Base-by-base conservation (phyloP, 768 basidiomycete species). In the Suillus fuscotomentosus region DNA sequence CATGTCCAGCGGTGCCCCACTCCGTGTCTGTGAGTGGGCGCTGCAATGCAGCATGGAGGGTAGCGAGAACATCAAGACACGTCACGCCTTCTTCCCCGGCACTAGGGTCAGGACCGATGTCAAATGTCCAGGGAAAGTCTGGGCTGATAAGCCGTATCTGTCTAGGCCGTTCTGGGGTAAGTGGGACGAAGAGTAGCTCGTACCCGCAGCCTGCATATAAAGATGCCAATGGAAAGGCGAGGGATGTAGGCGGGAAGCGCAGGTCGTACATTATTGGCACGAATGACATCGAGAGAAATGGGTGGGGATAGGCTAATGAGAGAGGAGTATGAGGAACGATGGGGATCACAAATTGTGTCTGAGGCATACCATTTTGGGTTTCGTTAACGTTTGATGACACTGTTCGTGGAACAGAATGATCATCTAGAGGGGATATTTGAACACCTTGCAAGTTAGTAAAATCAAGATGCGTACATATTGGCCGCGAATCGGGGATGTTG, bases 91-190 rank as follows among this genome's bases (percentile, higher is more conserved):
- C 43, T 24, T 39, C 38, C 3, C 3, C 27, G 0, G 34, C 13
- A n/a, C 38, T n/a, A 4, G 8, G 22, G 27, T 20, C 43, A 22
- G 48, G 15, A 17, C 36, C 34, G 0, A 65, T 41, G 39, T 65
- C 64, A 47, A 65, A 65, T 14, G 61, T 17, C 64, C 64, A 65
- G 8, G 64, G 64, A 24, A 65, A 65, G 31, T 62, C 43, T 31
- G n/a, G 39, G 53, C 64, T 63, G 17, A 65, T 63, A 6, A 65
- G 27, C 6, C 64, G 60, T 10, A 65, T 48, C 6, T 48, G 43
- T 24, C 54, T 48, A 34, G 64, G 61, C 24, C 22, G 34, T 22
- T 47, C 20, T 9, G 43, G 43, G 8, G 42, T 50, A 5, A 65
- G 42, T 8, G 61, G 64, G 20, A 56, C 61, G 10, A 20, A 9